Evolutionary conservation across 1,284 basidiomycete genomes (phyloP), one percentile per base, ranked within the genome.

Genomic region (Xerocomus minutiporus): DNA sequence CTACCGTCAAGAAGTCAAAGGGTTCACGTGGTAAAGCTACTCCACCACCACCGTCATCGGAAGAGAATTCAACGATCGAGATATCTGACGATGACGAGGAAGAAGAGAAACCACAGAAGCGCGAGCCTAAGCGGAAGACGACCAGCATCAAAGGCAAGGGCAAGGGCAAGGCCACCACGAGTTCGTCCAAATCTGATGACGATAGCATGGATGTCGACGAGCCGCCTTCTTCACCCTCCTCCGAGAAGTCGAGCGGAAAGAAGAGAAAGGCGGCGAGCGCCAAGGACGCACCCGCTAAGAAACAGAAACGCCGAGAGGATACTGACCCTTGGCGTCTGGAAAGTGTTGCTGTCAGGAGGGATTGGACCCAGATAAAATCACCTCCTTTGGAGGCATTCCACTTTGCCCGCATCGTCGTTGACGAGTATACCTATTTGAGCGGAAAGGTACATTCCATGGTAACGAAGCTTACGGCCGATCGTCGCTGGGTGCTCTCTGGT

Each of bases 401-500:
- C 69, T 96, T 91, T 68, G 78, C 89, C 7, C 86, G 94, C 3
- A 82, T 91, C 46, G 88, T 97, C 48, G 86, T 97, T 44, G 95
- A 97, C 72, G 94, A 97, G 69, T 97, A 96, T 70, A 96, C 94
- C 1, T 97, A 97, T 66, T 78, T 96, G 13, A 84, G 88, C 35
- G 91, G 88, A 50, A 85, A 89, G 61, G 78, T 85, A 8, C 85
- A 91, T 51, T 78, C 90, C 1, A 80, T 94, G 60, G 79, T 96
- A 29, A 91, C 91, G 3, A 82, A 80, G 38, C 71, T 96, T 25
- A 81, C 84, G 25, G 87, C 91, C 0, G 84, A 88, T 53, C 81
- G 90, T 56, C 87, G 86, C 51, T 97, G 94, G 94, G 91, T 97
- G 4, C 78, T 97, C n/a, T 97, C 94, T 0, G 94, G 95, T 35